Conservation (phyloP, 2,329 filamentous ascomycete genomes). For the Lecanicillium sp. region DNA sequence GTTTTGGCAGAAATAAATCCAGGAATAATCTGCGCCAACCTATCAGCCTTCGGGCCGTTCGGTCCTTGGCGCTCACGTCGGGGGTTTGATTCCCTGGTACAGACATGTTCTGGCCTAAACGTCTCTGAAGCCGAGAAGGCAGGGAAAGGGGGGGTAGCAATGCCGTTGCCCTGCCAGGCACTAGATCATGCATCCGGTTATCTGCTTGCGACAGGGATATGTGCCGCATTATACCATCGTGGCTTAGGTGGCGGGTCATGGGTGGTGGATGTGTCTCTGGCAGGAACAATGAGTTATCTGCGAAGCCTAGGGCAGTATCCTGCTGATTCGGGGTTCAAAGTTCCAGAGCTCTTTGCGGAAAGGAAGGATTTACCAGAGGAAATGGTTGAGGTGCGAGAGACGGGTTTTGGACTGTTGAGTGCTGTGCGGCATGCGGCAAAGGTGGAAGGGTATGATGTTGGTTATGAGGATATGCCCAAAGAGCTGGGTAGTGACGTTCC, state of each 20-base stretch:
- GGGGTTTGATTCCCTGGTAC: conserved; percentile 44
- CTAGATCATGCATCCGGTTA: conserved; percentile 49
- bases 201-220: conserved; percentile 43
- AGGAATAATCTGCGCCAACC: conserved; percentile 38
- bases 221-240: conserved; percentile 40
- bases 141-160: conserved; percentile 27
- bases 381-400: conserved; percentile 35
- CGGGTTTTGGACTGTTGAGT: conserved; percentile 36
- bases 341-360: not conserved
- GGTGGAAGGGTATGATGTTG: conserved; percentile 34
- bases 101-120: conserved; percentile 48
- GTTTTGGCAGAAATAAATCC: conserved; percentile 30
- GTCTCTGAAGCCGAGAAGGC: conserved; percentile 42
- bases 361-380: conserved; percentile 18
- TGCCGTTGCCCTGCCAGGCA: conserved; percentile 42
- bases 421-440: conserved; percentile 38
- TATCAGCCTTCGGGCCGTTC: conserved; percentile 42
- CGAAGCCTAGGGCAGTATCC: conserved; percentile 43
- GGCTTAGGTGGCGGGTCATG: conserved; percentile 33
- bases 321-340: conserved; percentile 31
- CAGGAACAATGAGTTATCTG: conserved; percentile 47
- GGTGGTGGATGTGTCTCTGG: conserved; percentile 46
- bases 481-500: conserved; percentile 37
- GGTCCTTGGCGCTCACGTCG: conserved; percentile 33
- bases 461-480: conserved; percentile 44